Percentiles rank a stretch among this genome's conserved stretches.
phyloP scores from a whole-genome alignment of 192 early-diverging fungal species.

The Dissophora globulifera region DNA sequence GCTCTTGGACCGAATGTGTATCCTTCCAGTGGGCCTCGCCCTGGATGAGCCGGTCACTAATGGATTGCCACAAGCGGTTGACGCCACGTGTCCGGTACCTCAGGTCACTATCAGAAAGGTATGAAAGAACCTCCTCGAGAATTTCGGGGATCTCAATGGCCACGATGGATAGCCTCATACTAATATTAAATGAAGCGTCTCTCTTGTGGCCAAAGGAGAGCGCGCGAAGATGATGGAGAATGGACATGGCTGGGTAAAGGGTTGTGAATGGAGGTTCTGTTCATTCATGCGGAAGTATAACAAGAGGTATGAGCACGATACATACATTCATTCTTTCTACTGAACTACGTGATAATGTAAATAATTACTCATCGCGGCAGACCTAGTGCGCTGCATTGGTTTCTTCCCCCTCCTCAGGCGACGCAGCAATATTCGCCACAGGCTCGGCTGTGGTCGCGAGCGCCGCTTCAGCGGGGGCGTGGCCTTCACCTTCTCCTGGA shows the following conservation, averaged over 20 bases:
- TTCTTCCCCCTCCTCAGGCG: too few species aligned
- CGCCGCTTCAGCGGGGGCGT: neutral
- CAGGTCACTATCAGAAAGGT: constrained; percentile 14
- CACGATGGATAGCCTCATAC: too few species aligned
- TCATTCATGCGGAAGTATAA: too few species aligned
- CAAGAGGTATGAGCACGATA: too few species aligned
- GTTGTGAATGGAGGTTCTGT: too few species aligned
- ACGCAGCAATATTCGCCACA: neutral
- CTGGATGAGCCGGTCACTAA: neutral
- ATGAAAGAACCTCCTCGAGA: constrained; percentile 5
- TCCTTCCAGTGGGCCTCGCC: constrained; percentile 8
- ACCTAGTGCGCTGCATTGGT: too few species aligned
- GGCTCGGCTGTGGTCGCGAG: neutral
- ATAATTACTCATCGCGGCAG: too few species aligned
- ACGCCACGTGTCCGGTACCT: neutral
- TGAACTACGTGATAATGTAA: too few species aligned
- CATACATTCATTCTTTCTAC: too few species aligned
- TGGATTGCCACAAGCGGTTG: constrained; percentile 3
- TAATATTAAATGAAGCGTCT: too few species aligned
- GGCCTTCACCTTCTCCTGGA: neutral
- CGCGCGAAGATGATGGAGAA: neutral
- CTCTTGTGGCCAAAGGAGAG: too few species aligned
- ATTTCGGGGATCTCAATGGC: constrained; percentile 14
- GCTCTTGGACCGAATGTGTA: constrained; percentile 3
- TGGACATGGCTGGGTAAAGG: too few species aligned